These are phyloP conservation scores for Saitozyma sp. DNA, from an alignment of 768 basidiomycete species.

Conservation along the genomic window DNA sequence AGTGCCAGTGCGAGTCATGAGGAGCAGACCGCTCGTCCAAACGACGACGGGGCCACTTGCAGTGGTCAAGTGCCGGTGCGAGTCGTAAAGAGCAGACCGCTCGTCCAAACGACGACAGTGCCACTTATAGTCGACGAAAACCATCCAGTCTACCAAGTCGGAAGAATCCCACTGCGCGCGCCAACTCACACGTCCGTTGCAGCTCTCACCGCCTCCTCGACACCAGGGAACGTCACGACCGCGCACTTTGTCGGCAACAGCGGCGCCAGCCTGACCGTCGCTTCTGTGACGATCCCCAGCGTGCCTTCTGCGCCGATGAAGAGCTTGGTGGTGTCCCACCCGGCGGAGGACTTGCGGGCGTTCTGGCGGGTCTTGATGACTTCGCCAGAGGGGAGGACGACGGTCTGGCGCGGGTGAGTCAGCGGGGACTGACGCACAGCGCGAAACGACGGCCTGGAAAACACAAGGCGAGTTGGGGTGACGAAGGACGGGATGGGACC, in stretches of 20 bases:
- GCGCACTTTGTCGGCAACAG: slow-evolving; percentile 79
- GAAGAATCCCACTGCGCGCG: neutral
- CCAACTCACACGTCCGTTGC: slow-evolving; percentile 67
- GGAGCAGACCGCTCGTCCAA: too few relatives aligned
- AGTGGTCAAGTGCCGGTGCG: too few relatives aligned
- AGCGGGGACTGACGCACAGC: neutral
- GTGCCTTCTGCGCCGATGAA: slow-evolving; percentile 92
- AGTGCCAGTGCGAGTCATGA: too few relatives aligned
- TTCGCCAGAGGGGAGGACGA: slow-evolving; percentile 82
- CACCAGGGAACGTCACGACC: slow-evolving; percentile 80
- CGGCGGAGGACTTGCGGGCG: slow-evolving; percentile 72
- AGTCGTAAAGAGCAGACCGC: too few relatives aligned
- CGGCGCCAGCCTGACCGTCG: slow-evolving; percentile 78
- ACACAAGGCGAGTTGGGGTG: too few relatives aligned
- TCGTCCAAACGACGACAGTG: too few relatives aligned
- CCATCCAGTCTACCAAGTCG: neutral
- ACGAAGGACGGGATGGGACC: too few relatives aligned
- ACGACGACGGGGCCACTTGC: too few relatives aligned
- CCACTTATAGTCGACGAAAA: neutral
- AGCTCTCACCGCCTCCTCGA: slow-evolving; percentile 72
- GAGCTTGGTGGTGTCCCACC: slow-evolving; percentile 81
- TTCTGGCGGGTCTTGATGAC: slow-evolving; percentile 78
- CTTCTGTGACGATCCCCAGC: slow-evolving; percentile 85
- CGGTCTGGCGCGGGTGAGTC: slow-evolving; percentile 60
- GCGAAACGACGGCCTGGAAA: neutral